Evolutionary conservation across 331 rosid genomes (phyloP), one percentile per base, ranked within the genome.

Genomic region (Erythrophleum ivorense): DNA sequence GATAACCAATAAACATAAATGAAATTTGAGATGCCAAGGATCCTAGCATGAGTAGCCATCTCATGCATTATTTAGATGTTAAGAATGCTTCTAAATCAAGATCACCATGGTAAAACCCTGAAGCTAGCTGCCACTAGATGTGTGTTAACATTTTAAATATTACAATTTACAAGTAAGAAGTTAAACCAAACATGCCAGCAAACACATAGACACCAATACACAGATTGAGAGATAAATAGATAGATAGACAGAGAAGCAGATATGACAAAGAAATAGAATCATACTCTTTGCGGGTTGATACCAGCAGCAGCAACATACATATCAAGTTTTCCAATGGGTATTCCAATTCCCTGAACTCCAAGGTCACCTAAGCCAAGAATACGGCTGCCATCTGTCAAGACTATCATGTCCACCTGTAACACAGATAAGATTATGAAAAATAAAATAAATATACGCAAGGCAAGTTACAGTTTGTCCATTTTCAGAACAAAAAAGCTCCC

Each of bases 241-340:
- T 18, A 60, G 55, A 62, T 50, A 64, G 55, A 72, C 13, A 49
- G 66, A 60, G 5, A 58, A 58, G 1, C 65, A 24, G 65, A 59
- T 59, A 29, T 36, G 29, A n/a, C 75, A 84, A 74, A 53, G n/a
- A n/a, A 50, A 77, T 57, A 83, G 71, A 82, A 68, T 59, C 95
- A 82, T 94, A 96, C 99, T 64, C 88, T 92, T 81, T 88, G 99
- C 75, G 99, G 99, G 82, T 92, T 96, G 71, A 96, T 89, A 49
- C 99, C 99, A 73, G 99, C 99, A 53, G 99, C 99, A 77, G 99
- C 97, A 80, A 96, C 99, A 80, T 96, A 96, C 85, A 96, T 90
- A 86, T 94, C 99, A 83, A 96, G 98, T 85, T 96, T 96, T 73
- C 99, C 99, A 48, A 94, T 92, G 53, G 99, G 98, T 63, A 96